Evolutionary conservation across 208 protist genomes (phyloP), one percentile per base, ranked within the genome.

Genomic region (Naegleria lovaniensis): DNA sequence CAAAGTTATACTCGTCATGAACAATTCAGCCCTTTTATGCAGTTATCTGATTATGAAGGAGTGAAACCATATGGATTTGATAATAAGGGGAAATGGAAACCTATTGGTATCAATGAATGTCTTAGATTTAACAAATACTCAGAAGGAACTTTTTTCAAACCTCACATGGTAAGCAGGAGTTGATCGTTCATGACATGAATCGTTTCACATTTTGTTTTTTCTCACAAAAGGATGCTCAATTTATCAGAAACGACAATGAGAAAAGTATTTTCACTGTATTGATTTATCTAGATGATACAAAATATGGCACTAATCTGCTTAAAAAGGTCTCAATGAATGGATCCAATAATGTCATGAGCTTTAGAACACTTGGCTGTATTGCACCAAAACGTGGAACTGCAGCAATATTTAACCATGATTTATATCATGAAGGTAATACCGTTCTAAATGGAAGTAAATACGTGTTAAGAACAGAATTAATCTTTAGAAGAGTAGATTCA

Each of bases 11-110:
- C n/a, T n/a, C n/a, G n/a, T n/a, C n/a, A n/a, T n/a, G n/a, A n/a
- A n/a, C n/a, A n/a, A n/a, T n/a, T n/a, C n/a, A 48, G 43, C n/a
- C 55, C 55, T 29, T 88, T 40, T 15, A 85, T 85, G 40, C 25
- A 79, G n/a, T 36, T 36, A n/a, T 36, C 16, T 9, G 67, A 79
- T 79, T 36, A 36, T 79, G 29, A 79, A 36, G 29, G 29, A 36
- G 33, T 93, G 5, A 92, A 59, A 90, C 92, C 92, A 36, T 91
- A 89, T 92, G 92, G 92, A 43, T 93, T 93, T 76, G 92, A 86
- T 84, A 90, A 91, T 55, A 29, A 90, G 6, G 92, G 92, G 51
- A 55, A 55, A 79, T 93, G 92, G 92, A 76, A 79, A 38, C 59
- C 90, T 39, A 41, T 86, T 43, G 92, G 86, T 22, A 41, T 93